Evolutionary conservation across 2,329 filamentous ascomycete species (phyloP).

Genomic region (Xylariales sp.): DNA sequence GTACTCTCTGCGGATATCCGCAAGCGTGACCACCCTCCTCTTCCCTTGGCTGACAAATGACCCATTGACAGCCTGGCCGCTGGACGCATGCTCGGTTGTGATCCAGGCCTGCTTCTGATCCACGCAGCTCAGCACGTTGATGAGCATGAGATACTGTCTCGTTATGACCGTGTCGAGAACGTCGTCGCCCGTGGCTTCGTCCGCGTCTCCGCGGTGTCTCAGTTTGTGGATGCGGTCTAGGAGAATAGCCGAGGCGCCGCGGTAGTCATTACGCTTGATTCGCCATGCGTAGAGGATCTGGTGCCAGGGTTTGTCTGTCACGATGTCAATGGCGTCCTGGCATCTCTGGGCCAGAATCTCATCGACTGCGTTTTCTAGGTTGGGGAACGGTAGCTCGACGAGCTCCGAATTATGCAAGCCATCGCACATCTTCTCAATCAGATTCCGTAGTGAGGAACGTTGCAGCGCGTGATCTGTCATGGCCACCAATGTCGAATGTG

Average conservation of each 20-base stretch:
- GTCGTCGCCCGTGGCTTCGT: slow-evolving; percentile 49
- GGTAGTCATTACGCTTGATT: slow-evolving; percentile 78
- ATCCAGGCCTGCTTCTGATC: slow-evolving; percentile 77
- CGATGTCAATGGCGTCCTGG: slow-evolving; percentile 62
- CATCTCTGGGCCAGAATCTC: slow-evolving; percentile 70
- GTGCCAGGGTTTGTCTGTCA: slow-evolving; percentile 67
- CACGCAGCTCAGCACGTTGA: slow-evolving; percentile 88
- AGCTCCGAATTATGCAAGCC: slow-evolving; percentile 62
- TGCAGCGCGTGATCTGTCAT: slow-evolving; percentile 70
- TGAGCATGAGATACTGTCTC: slow-evolving; percentile 80
- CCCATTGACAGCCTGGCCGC: slow-evolving; percentile 8
- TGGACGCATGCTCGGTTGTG: slow-evolving; percentile 37
- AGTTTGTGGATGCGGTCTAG: slow-evolving; percentile 62
- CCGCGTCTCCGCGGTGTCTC: slow-evolving; percentile 52
- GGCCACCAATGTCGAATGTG: slow-evolving; percentile 72
- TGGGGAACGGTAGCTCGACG: slow-evolving; percentile 72
- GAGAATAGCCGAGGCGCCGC: slow-evolving; percentile 64
- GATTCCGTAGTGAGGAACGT: slow-evolving; percentile 63
- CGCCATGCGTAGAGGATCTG: slow-evolving; percentile 91
- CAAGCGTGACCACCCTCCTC: slow-evolving; percentile 77
- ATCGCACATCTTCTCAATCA: slow-evolving; percentile 67
- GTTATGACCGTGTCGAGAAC: slow-evolving; percentile 60
- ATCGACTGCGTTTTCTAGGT: slow-evolving; percentile 74
- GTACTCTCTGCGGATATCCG: slow-evolving; percentile 83
- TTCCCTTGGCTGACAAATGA: slow-evolving; percentile 33